Percentiles rank a stretch among this genome's conserved stretches.
Evolutionary conservation across 2,329 filamentous ascomycete species (phyloP).

Genomic region (Ophiostoma fasciatum): DNA sequence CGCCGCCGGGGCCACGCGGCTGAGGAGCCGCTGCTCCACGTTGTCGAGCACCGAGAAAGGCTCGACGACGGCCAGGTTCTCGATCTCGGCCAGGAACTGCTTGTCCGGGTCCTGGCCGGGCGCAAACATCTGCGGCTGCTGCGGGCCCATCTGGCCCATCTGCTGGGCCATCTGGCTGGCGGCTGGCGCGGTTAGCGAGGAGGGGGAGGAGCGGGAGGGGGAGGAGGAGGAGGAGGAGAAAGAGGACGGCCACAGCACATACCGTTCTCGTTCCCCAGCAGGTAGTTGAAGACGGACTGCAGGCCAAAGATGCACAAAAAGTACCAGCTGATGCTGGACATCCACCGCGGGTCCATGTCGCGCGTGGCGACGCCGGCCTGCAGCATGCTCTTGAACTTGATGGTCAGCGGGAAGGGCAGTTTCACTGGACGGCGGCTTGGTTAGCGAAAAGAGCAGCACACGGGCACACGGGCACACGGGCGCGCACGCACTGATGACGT

Average conservation of each 20-base stretch:
- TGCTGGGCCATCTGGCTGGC: conserved; percentile 87
- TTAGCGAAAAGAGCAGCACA: background rate
- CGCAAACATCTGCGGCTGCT: conserved; percentile 62
- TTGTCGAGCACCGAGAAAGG: conserved; percentile 84
- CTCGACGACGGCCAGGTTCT: conserved; percentile 90
- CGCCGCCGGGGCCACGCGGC: conserved; percentile 19
- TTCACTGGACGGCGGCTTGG: conserved; percentile 67
- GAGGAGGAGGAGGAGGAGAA: no score
- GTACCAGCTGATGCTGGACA: conserved; percentile 97
- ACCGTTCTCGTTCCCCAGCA: conserved; percentile 94
- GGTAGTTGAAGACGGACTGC: conserved; percentile 93
- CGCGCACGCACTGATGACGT: conserved; percentile 88
- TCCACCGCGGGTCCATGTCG: conserved; percentile 96
- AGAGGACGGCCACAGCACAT: conserved; percentile 19
- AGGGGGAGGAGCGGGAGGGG: background rate
- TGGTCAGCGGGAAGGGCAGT: conserved; percentile 90
- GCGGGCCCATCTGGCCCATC: conserved; percentile 67
- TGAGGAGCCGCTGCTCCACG: conserved; percentile 71
- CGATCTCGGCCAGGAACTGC: conserved; percentile 79
- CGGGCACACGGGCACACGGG: no score
- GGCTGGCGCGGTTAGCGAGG: conserved; percentile 34
- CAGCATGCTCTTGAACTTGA: conserved; percentile 99
- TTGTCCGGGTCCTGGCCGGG: conserved; percentile 93
- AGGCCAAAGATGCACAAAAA: conserved; percentile 94
- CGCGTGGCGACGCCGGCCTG: conserved; percentile 92